Conservation (phyloP, 208 protist genomes). For the Trichomonas tenax region DNA sequence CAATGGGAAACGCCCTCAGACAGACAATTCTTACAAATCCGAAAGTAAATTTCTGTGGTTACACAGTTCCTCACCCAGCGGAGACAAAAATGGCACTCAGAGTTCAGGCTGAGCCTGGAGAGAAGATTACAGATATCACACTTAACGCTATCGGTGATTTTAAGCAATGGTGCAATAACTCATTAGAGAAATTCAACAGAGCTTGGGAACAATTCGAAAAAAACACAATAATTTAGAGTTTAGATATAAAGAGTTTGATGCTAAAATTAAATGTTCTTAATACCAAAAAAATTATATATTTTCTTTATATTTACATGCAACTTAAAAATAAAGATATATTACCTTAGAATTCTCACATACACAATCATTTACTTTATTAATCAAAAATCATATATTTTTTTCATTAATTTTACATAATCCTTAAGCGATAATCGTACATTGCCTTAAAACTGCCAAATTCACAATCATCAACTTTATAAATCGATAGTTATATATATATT, state of each 20-base stretch:
- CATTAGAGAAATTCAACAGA: not conserved
- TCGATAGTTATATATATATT: too few species aligned
- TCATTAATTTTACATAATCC: too few species aligned
- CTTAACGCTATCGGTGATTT: not conserved
- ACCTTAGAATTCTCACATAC: too few species aligned
- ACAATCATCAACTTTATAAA: too few species aligned
- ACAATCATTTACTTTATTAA: too few species aligned
- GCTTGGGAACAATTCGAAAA: not conserved
- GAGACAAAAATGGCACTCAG: not conserved
- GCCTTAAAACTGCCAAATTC: too few species aligned
- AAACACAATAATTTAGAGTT: not conserved
- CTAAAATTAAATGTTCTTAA: not conserved
- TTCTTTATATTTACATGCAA: not conserved
- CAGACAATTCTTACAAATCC: not conserved
- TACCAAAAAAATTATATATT: not conserved
- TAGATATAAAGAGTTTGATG: not conserved
- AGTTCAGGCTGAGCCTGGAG: not conserved
- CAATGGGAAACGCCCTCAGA: conserved; percentile 3
- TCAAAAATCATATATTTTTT: too few species aligned
- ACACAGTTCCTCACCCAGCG: not conserved
- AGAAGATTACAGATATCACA: not conserved
- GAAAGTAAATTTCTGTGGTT: not conserved
- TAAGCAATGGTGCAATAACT: not conserved
- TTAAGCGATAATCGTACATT: too few species aligned
- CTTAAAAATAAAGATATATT: too few species aligned